These are phyloP conservation scores for Blastobotrys malaysiensis DNA, from an alignment of 1,139 yeast genomes.

Conservation along the genomic window DNA sequence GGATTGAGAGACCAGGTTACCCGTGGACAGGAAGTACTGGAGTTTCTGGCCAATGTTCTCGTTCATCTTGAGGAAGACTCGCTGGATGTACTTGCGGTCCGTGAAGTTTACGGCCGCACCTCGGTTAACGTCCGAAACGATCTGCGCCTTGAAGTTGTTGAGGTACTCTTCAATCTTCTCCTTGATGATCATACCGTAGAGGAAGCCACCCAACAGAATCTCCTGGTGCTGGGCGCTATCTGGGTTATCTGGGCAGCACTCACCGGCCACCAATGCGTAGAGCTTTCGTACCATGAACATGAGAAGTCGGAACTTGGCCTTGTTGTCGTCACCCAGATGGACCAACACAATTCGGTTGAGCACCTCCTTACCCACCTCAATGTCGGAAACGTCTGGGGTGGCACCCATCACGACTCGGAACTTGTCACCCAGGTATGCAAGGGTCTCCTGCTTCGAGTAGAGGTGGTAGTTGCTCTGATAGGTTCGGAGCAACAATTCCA, in stretches of 20 bases:
- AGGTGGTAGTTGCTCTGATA: constrained; percentile 69
- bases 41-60: constrained; percentile 93
- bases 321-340: constrained; percentile 58
- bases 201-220: constrained; percentile 89
- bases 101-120: constrained; percentile 78
- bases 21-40: constrained; percentile 92
- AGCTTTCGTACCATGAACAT: constrained; percentile 93
- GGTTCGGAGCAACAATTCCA: constrained; percentile 83
- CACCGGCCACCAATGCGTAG: constrained; percentile 93
- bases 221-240: constrained; percentile 99
- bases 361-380: constrained; percentile 86
- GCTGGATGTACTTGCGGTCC: constrained; percentile 74
- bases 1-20: constrained; percentile 93
- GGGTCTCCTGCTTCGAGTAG: constrained; percentile 76
- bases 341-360: constrained; percentile 81
- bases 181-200: constrained; percentile 93
- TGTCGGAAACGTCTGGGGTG: constrained; percentile 79
- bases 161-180: constrained; percentile 94
- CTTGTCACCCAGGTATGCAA: constrained; percentile 92
- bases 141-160: constrained; percentile 63
- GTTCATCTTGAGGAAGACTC: constrained; percentile 74
- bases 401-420: constrained; percentile 91
- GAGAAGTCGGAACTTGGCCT: constrained; percentile 79
- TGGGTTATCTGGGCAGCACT: constrained; percentile 95
- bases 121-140: constrained; percentile 75